Percentiles rank a stretch among this genome's conserved stretches.
phyloP scores from a whole-genome alignment of 371 early-diverging fungal genomes.

The Lichtheimia hyalospora region DNA sequence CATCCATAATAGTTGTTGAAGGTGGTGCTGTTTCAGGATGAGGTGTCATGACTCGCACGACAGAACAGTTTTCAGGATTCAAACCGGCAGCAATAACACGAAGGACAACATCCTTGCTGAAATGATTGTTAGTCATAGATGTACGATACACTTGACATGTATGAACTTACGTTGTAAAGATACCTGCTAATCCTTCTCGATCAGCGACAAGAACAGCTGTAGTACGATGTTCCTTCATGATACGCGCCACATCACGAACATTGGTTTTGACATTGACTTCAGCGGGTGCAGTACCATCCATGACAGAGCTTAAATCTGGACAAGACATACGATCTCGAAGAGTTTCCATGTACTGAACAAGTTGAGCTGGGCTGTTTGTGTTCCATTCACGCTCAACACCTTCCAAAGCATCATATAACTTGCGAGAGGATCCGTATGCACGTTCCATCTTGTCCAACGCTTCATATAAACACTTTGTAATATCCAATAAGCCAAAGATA shows the following conservation, averaged over 20 bases:
- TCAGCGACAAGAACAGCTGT: slow-evolving; percentile 92
- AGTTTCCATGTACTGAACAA: slow-evolving; percentile 71
- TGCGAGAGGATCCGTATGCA: slow-evolving; percentile 81
- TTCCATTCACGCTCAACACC: slow-evolving; percentile 80
- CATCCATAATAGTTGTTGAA: slow-evolving; percentile 86
- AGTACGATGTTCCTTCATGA: slow-evolving; percentile 85
- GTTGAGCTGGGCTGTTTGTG: slow-evolving; percentile 28
- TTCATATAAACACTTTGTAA: slow-evolving; percentile 93
- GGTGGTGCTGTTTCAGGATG: slow-evolving; percentile 92
- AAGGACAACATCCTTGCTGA: slow-evolving; percentile 86
- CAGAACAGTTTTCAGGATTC: slow-evolving; percentile 88
- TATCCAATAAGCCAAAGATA: slow-evolving; percentile 91
- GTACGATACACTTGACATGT: neutral
- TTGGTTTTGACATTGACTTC: slow-evolving; percentile 78
- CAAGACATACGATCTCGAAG: slow-evolving; percentile 83
- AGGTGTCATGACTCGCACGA: slow-evolving; percentile 97
- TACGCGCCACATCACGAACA: slow-evolving; percentile 85
- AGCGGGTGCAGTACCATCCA: slow-evolving; percentile 74
- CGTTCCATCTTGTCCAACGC: slow-evolving; percentile 90
- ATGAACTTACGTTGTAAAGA: slow-evolving; percentile 68
- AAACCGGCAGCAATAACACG: slow-evolving; percentile 94
- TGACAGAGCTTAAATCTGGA: slow-evolving; percentile 81
- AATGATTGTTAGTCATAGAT: neutral
- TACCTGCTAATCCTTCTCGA: slow-evolving; percentile 83
- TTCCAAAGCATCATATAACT: slow-evolving; percentile 84